Conservation (phyloP, 2,329 filamentous ascomycete species). For the Xenoacremonium recifei region DNA sequence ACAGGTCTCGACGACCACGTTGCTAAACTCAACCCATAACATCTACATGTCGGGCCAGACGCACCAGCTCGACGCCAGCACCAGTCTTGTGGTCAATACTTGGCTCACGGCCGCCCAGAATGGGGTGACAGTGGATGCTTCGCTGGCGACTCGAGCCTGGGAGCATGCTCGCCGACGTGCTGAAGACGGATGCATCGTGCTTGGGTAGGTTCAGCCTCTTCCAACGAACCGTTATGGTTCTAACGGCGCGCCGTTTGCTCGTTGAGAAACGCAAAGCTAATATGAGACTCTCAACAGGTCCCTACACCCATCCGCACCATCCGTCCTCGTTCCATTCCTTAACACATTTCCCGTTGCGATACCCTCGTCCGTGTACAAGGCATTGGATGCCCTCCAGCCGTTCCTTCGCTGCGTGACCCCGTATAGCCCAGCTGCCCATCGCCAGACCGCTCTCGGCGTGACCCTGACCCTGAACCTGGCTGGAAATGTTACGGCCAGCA, state of each 20-base stretch:
- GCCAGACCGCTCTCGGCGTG: constrained; percentile 77
- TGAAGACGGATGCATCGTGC: constrained; percentile 89
- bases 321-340: constrained; percentile 78
- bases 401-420: constrained; percentile 88
- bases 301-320: constrained; percentile 84
- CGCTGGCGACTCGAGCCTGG: constrained; percentile 81
- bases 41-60: constrained; percentile 79
- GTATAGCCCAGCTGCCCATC: constrained; percentile 79
- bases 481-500: constrained; percentile 74
- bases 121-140: constrained; percentile 72
- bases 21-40: constrained; percentile 89
- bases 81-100: constrained; percentile 91
- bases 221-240: background rate
- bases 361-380: constrained; percentile 72
- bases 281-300: constrained; percentile 62
- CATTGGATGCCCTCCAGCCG: constrained; percentile 77
- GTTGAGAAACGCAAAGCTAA: too few relatives aligned
- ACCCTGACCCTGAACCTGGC: constrained; percentile 78
- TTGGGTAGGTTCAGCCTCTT: constrained; percentile 62
- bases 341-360: constrained; percentile 76
- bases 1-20: constrained; percentile 88
- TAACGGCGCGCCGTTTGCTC: too few relatives aligned
- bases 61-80: constrained; percentile 85
- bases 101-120: constrained; percentile 81
- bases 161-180: constrained; percentile 93